A percentile compares a stretch with the other conserved stretches of the same genome.
phyloP scores from a whole-genome alignment of 345 rosid genomes.

The Eucalyptus albens region DNA sequence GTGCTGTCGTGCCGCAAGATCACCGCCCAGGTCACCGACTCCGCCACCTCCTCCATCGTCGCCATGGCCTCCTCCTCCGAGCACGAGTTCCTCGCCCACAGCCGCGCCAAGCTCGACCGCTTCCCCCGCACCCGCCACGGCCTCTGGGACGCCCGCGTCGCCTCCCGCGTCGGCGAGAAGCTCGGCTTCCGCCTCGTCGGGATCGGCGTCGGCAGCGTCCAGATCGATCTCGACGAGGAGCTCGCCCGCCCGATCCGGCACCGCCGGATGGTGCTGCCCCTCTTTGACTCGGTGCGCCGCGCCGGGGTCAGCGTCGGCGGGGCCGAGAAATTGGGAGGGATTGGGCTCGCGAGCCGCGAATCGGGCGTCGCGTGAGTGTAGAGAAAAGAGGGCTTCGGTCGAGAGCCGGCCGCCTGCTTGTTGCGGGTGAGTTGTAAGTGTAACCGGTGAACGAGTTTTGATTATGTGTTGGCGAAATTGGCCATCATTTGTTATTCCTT shows the following conservation, averaged over 20 bases:
- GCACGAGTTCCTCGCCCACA: conserved; percentile 51
- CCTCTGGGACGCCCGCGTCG: conserved; percentile 57
- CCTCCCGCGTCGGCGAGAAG: conserved; percentile 86
- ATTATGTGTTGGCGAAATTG: not conserved
- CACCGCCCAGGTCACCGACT: conserved; percentile 67
- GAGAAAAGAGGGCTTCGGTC: not conserved
- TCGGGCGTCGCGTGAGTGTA: not conserved
- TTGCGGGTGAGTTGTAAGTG: not conserved
- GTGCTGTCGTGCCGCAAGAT: conserved; percentile 75
- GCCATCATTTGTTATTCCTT: not conserved
- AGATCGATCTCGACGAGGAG: conserved; percentile 55
- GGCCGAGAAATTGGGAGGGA: conserved; percentile 32
- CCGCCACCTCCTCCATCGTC: conserved; percentile 47
- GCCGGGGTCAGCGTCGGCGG: conserved; percentile 61
- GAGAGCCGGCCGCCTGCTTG: not conserved
- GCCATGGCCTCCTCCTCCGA: conserved; percentile 92
- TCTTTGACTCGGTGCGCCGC: conserved; percentile 74
- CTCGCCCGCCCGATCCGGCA: conserved; percentile 55
- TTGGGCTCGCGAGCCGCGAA: not conserved
- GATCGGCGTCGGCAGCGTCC: conserved; percentile 40
- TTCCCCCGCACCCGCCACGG: conserved; percentile 32
- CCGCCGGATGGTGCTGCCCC: conserved; percentile 49
- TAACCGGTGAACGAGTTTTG: not conserved
- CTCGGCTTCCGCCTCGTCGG: conserved; percentile 56
- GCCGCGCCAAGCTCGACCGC: conserved; percentile 51